phyloP scores from a whole-genome alignment of 139 green algal species.

The Tetraselmis chui region DNA sequence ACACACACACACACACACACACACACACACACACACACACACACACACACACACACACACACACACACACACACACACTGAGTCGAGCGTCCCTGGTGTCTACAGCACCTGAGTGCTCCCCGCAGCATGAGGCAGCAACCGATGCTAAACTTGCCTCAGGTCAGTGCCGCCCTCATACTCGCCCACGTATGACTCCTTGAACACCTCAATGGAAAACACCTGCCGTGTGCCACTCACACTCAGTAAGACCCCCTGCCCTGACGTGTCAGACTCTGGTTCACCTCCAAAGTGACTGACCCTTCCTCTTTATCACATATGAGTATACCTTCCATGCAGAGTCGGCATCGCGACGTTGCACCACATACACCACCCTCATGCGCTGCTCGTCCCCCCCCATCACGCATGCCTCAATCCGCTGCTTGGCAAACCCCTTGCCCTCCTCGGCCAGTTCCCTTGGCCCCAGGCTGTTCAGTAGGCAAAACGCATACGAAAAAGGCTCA shows the following conservation, averaged over 20 bases:
- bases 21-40: too few relatives aligned
- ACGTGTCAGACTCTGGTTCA: background rate
- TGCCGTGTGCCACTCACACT: background rate
- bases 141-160: background rate
- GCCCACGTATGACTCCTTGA: background rate
- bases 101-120: background rate
- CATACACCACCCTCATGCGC: background rate
- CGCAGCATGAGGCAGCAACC: background rate
- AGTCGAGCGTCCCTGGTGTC: too few relatives aligned
- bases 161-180: background rate
- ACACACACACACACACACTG: too few relatives aligned
- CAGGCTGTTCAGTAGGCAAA: too few relatives aligned
- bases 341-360: background rate
- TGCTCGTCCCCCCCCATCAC: background rate
- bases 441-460: slow-evolving; percentile 14
- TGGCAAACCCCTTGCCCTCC: slow-evolving; percentile 14
- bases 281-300: background rate
- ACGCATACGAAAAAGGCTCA: too few relatives aligned
- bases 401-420: slow-evolving; percentile 17
- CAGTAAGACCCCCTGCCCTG: background rate
- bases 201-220: background rate
- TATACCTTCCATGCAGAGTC: background rate
- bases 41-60: too few relatives aligned
- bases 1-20: too few relatives aligned
- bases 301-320: background rate